Evolutionary conservation across 2,329 filamentous ascomycete genomes (phyloP), one percentile per base, ranked within the genome.

Genomic region (Coniochaeta sp.): DNA sequence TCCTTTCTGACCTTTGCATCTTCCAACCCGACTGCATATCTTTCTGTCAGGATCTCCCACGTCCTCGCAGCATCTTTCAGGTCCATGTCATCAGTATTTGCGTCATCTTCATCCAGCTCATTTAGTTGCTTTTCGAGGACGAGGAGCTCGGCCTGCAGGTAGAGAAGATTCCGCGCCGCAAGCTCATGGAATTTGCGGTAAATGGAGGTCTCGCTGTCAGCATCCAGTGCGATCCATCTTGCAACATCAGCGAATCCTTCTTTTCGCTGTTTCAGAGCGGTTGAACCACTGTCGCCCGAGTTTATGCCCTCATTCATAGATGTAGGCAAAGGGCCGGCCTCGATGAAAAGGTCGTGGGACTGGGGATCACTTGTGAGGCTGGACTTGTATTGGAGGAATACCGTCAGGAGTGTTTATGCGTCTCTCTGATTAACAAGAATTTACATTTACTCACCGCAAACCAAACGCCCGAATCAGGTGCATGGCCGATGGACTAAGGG

Each of bases 111-210:
- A 16, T 62, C 58, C 19, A 62, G 38, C 1, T 36, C n/a, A 1
- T 58, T 33, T 0, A 63, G 24, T 34, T 58, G 16, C 19, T 55
- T 57, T 38, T 61, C 58, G 1, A 62, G 40, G 1, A 19, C 24
- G 16, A 58, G 57, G n/a, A 63, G 28, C 55, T 57, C 60, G 4
- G 31, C 36, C 44, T 64, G 62, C n/a, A 61, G 16, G 28, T 61
- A 59, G 7, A 65, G 55, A 5, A 64, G 60, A 31, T 61, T 62
- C 17, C 58, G 38, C 3, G 59, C 62, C 7, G 31, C 43, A 22
- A 62, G 59, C 40, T 59, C 38, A 43, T 62, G 58, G 24, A 65
- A 65, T 43, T 60, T 63, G 12, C 63, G 60, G 26, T 54, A 63
- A 34, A 64, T 58, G 31, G 60, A 59, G 2, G 62, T 57, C 50